phyloP scores from a whole-genome alignment of 345 rosid species.

The Eucalyptus pauciflora region DNA sequence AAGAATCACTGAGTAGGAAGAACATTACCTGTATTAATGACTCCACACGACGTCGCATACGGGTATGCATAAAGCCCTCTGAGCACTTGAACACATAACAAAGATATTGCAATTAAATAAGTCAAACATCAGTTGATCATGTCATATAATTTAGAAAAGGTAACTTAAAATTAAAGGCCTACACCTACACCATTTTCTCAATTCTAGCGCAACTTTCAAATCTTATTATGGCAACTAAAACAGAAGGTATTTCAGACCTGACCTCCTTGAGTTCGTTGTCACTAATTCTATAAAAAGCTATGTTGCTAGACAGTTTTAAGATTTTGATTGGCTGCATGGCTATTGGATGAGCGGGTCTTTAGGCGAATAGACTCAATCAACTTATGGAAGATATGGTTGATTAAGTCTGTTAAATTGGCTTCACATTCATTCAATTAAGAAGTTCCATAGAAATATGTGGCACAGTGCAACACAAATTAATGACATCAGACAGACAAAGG shows the following conservation, averaged over 20 bases:
- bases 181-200: neutral
- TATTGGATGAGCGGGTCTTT: neutral
- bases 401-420: neutral
- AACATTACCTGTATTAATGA: conserved; percentile 68
- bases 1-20: neutral
- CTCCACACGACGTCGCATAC: conserved; percentile 93
- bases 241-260: neutral
- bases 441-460: neutral
- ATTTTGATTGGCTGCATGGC: neutral
- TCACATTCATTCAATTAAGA: neutral
- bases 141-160: neutral
- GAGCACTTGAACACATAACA: conserved; percentile 39
- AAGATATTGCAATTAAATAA: neutral
- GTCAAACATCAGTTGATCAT: neutral
- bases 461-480: neutral
- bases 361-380: neutral
- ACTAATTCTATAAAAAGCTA: neutral
- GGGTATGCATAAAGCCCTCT: conserved; percentile 93
- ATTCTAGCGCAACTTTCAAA: neutral
- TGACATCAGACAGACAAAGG: neutral
- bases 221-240: neutral
- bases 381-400: neutral
- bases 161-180: neutral
- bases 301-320: neutral
- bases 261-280: neutral